Evolutionary conservation across 805 yeast genomes (phyloP).

Genomic region (Saccharomyces eubayanus): DNA sequence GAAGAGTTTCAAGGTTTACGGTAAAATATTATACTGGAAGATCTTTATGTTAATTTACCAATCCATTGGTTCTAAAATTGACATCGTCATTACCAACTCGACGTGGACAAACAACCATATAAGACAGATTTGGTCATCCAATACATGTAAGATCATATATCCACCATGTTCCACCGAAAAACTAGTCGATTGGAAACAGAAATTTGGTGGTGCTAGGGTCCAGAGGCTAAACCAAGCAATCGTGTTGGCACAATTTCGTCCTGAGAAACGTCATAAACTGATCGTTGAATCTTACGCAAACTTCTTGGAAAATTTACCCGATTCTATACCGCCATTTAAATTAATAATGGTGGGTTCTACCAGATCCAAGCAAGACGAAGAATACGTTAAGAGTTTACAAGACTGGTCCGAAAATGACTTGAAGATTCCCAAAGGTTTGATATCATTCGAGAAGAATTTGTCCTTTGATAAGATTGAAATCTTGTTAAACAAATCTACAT

Average conservation of each 20-base stretch:
- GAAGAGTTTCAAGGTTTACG: slow-evolving; percentile 18
- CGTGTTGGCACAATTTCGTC: slow-evolving; percentile 81
- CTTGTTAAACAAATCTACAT: slow-evolving; percentile 47
- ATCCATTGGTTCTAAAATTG: slow-evolving; percentile 57
- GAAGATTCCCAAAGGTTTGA: slow-evolving; percentile 34
- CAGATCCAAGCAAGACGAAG: slow-evolving; percentile 57
- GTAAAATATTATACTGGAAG: slow-evolving; percentile 65
- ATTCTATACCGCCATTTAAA: slow-evolving; percentile 36
- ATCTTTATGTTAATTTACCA: slow-evolving; percentile 55
- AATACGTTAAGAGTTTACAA: slow-evolving; percentile 45
- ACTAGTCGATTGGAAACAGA: slow-evolving; percentile 26
- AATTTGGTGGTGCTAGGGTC: slow-evolving; percentile 5
- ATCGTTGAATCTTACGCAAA: slow-evolving; percentile 55
- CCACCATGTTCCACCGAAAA: slow-evolving; percentile 85
- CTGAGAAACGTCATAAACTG: slow-evolving; percentile 83
- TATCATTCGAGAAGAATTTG: slow-evolving; percentile 63
- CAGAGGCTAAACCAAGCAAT: slow-evolving; percentile 33
- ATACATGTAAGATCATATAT: slow-evolving; percentile 45
- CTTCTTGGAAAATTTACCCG: slow-evolving; percentile 33
- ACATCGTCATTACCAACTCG: slow-evolving; percentile 67
- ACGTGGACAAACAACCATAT: slow-evolving; percentile 88
- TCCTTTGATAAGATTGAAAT: slow-evolving; percentile 53
- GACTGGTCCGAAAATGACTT: slow-evolving; percentile 34
- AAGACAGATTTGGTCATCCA: slow-evolving; percentile 50
- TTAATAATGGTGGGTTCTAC: slow-evolving; percentile 79